Base-by-base conservation (phyloP, 768 basidiomycete species). In the Russula lepida region DNA sequence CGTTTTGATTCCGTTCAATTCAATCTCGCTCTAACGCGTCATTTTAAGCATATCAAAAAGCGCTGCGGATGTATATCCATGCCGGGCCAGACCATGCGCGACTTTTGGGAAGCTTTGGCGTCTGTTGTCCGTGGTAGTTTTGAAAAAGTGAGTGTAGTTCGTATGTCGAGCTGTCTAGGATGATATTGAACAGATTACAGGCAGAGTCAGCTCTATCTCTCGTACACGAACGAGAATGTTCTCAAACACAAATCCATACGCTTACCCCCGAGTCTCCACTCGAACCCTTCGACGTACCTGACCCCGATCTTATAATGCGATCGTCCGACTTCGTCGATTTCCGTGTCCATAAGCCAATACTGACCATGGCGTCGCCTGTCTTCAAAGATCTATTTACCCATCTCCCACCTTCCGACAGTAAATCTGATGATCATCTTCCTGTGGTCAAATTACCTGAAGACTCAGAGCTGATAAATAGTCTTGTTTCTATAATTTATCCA, bases 401-500 rank as follows among this genome's bases (percentile, higher is more conserved):
- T 46, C 53, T 30, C n/a, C 58, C 43, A 32, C 30, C 58, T 12
- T 30, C 53, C 35, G 46, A 54, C 8, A n/a, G 32, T 19, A 32
- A 37, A 59, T 15, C 27, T 6, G 33, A 47, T 7, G 58, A 59
- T 13, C 53, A 46, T 13, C 46, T 60, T 39, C 59, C 44, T 2
- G 47, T 60, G 8, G 25, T 60, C 7, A 2, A 33, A 4, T 12
- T 54, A 7, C 11, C 59, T 6, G 53, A 54, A 44, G 21, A 48
- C 6, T 13, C 59, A 13, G 27, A 39, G 7, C 21, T 54, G 3
- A 28, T 54, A 5, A 2, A 15, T 7, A 19, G 19, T 8, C 53
- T 60, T 23, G 11, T 54, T 21, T 47, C 59, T 4, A 23, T 60
- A n/a, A 44, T 60, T 4, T 60, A 60, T 17, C 59, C 53, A 13